A percentile compares a stretch with the other conserved stretches of the same genome.
phyloP scores from a whole-genome alignment of 495 filamentous ascomycete genomes.

The Penicillium lividum region DNA sequence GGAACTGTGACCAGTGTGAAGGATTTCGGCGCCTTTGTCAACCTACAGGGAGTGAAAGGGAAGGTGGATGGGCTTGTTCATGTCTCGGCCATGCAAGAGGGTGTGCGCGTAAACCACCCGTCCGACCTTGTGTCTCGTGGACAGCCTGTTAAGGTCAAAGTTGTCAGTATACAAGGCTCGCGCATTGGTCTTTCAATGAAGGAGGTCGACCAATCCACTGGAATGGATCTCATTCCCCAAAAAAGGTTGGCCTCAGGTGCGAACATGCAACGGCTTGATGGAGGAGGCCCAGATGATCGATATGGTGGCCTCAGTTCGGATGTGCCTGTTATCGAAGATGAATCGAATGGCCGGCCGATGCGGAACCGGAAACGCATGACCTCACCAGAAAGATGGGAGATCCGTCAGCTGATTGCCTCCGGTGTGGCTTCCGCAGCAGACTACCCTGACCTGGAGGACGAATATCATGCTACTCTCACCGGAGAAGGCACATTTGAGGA shows the following conservation, averaged over 20 bases:
- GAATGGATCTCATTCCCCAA: slow-evolving; percentile 80
- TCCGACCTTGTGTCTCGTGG: slow-evolving; percentile 79
- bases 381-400: slow-evolving; percentile 95
- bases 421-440: slow-evolving; percentile 87
- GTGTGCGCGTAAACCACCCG: slow-evolving; percentile 86
- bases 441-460: slow-evolving; percentile 92
- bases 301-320: slow-evolving; percentile 60
- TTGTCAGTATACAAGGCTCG: slow-evolving; percentile 78
- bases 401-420: slow-evolving; percentile 92
- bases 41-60: slow-evolving; percentile 79
- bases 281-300: slow-evolving; percentile 42
- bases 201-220: slow-evolving; percentile 90
- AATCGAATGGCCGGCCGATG: slow-evolving; percentile 53
- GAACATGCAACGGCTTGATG: slow-evolving; percentile 80
- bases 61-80: slow-evolving; percentile 94
- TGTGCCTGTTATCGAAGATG: slow-evolving; percentile 65
- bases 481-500: slow-evolving; percentile 89
- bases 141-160: slow-evolving; percentile 90
- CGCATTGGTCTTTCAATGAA: slow-evolving; percentile 93
- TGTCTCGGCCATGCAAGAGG: slow-evolving; percentile 89
- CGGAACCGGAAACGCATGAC: slow-evolving; percentile 86
- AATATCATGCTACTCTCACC: slow-evolving; percentile 83
- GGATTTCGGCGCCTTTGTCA: slow-evolving; percentile 95
- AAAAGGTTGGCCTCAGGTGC: slow-evolving; percentile 84
- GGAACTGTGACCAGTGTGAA: slow-evolving; percentile 89